Evolutionary conservation across 2,329 filamentous ascomycete species (phyloP).

Genomic region (Phialophora verrucosa): DNA sequence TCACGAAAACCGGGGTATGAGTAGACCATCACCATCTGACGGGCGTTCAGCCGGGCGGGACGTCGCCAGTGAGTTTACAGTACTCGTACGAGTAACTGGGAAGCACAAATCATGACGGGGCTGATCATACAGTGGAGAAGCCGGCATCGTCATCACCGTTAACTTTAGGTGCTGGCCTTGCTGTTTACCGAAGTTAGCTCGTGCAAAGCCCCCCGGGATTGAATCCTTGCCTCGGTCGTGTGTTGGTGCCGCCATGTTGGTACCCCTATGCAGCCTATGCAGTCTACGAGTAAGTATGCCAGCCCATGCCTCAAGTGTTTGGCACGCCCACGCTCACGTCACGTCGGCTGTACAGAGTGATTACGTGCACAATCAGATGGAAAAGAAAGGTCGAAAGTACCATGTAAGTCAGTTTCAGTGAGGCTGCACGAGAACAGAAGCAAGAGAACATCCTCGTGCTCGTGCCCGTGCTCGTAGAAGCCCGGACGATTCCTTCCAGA

Average conservation of each 20-base stretch:
- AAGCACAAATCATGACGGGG: background rate
- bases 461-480: background rate
- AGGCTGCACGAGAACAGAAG: too few species aligned
- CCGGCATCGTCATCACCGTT: background rate
- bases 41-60: conserved; percentile 10
- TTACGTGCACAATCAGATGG: too few species aligned
- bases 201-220: background rate
- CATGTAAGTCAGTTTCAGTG: too few species aligned
- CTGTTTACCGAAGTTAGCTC: background rate
- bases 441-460: too few species aligned
- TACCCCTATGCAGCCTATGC: background rate
- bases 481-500: background rate
- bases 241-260: background rate
- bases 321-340: too few species aligned
- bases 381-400: too few species aligned
- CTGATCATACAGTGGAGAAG: background rate
- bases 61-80: background rate
- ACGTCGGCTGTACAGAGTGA: too few species aligned
- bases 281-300: too few species aligned
- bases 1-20: conserved; percentile 7
- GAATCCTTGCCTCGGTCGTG: background rate
- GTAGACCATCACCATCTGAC: background rate
- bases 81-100: too few species aligned
- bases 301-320: too few species aligned
- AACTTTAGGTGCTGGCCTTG: too few species aligned